These are phyloP conservation scores for Rhodomyrtus psidioides DNA, from an alignment of 441 rosid genomes.

Conservation along the genomic window DNA sequence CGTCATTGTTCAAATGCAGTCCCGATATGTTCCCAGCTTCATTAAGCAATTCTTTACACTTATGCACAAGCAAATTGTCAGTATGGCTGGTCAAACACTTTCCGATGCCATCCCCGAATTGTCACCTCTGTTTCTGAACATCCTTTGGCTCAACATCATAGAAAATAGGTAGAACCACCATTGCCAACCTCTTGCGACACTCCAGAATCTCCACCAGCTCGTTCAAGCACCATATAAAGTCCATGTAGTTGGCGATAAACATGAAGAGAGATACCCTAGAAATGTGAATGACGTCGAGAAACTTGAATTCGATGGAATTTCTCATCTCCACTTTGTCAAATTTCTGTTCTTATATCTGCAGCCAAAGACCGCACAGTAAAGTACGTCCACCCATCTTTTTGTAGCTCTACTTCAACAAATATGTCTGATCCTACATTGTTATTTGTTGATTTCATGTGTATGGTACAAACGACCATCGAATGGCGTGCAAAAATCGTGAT, in stretches of 20 bases:
- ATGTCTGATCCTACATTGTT: neutral
- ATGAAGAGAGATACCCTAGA: too few relatives aligned
- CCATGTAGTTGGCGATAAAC: too few relatives aligned
- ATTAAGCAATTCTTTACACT: neutral
- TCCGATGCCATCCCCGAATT: neutral
- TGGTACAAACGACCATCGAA: neutral
- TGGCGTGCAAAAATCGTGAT: too few relatives aligned
- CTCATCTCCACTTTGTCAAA: slow-evolving; percentile 16
- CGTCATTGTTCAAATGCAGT: neutral
- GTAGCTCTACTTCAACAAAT: neutral
- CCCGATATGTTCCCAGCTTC: neutral
- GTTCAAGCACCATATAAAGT: too few relatives aligned
- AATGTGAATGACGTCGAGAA: too few relatives aligned
- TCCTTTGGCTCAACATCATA: too few relatives aligned
- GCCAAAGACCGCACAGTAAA: slow-evolving; percentile 80
- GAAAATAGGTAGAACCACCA: too few relatives aligned
- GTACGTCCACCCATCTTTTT: slow-evolving; percentile 21
- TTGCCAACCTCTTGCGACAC: too few relatives aligned
- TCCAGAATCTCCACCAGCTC: too few relatives aligned
- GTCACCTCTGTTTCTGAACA: neutral
- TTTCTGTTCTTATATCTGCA: slow-evolving; percentile 53
- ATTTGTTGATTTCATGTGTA: neutral
- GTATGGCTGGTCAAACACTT: neutral
- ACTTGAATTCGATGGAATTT: too few relatives aligned
- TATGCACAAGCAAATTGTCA: neutral